Evolutionary conservation across 2,329 filamentous ascomycete genomes (phyloP).

Genomic region (Talaromyces verruculosus): DNA sequence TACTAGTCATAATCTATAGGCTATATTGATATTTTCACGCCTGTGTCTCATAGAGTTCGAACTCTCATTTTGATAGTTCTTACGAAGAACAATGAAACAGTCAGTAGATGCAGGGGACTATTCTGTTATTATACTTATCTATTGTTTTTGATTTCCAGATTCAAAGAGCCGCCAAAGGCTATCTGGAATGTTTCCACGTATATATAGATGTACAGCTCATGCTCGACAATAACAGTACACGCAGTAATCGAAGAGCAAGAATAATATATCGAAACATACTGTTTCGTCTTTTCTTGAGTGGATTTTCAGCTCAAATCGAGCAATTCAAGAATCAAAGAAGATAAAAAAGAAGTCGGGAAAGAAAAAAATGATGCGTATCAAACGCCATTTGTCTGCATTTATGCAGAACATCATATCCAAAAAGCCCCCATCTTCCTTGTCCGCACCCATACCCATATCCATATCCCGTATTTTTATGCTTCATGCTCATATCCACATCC

Average conservation of each 20-base stretch:
- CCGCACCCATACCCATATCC: background rate
- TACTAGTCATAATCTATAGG: background rate
- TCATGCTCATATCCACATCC: background rate
- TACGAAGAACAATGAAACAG: background rate
- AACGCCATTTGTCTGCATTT: conserved; percentile 1
- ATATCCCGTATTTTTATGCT: background rate
- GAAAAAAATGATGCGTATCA: conserved; percentile 16
- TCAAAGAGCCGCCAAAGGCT: background rate
- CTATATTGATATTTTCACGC: background rate
- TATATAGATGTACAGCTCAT: conserved; percentile 6
- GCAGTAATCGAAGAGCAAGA: background rate
- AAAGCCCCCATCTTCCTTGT: background rate
- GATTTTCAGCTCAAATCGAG: background rate
- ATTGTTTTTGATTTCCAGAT: background rate
- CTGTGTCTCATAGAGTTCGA: background rate
- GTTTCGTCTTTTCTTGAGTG: background rate
- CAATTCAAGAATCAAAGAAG: background rate
- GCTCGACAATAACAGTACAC: background rate
- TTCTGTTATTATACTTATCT: background rate
- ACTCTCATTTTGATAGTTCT: background rate
- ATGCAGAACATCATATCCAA: conserved; percentile 3
- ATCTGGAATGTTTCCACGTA: background rate
- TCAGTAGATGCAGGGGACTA: background rate
- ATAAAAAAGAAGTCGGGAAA: background rate
- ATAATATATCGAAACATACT: background rate